Evolutionary conservation across 768 basidiomycete species (phyloP), one percentile per base, ranked within the genome.

Genomic region (Lentinula aciculospora): DNA sequence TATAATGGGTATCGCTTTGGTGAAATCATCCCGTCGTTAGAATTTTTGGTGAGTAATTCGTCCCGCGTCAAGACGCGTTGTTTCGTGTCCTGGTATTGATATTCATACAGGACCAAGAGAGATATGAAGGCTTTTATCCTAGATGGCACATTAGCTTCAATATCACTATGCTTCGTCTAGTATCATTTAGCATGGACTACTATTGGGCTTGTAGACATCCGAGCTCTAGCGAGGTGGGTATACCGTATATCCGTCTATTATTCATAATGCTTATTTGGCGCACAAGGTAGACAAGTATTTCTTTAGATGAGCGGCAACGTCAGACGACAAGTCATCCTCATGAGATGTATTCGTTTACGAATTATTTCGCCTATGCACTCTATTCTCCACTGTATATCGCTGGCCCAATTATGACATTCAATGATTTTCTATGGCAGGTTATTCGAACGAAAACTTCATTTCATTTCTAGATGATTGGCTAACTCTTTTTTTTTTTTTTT

Each of bases 331-430:
- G 82, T 2, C 90, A 93, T 59, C 66, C 83, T 1, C 67, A 69
- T 10, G 75, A 78, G 10, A 70, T 78, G 51, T 97, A 94, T 67
- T 80, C 82, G 1, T 86, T 84, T 62, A 48, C 72, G 17, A 88
- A 89, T 65, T 96, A 92, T 68, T 53, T 97, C 9, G 79, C 89
- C 23, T 98, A 98, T 66, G 78, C 81, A n/a, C 72, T 98, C 7
- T 99, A 98, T 66, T 84, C 95, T 0, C 95, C 97, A 1, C 75
- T 98, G 10, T 99, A 98, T 67, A 90, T 98, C 51, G 95, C 92
- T 1, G 96, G 97, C 0, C 97, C 97, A 0, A 95, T 98, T 63
- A 83, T 98, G 68, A 89, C 95, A 0, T 98, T 93, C 77, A 96
- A 96, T 66, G 92, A 97, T 68, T 98, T 93, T 68, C 74, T 92